Evolutionary conservation across 2,329 filamentous ascomycete genomes (phyloP), one percentile per base, ranked within the genome.

Genomic region (Acrodontium crateriforme): DNA sequence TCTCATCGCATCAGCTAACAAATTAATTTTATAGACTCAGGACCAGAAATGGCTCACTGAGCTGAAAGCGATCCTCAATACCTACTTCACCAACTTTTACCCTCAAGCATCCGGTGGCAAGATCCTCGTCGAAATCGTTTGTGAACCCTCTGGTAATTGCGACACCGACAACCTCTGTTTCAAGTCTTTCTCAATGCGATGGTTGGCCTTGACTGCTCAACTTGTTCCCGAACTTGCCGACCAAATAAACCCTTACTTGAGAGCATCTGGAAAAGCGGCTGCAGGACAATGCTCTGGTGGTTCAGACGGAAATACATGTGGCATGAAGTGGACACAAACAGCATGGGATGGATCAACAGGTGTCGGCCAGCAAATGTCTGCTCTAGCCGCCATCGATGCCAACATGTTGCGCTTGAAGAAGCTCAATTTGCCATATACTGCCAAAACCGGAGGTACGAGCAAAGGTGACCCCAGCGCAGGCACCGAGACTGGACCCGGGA

Each of bases 301-400:
- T 14, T 27, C 36, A 2, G 45, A 63, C 18, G 50, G 58, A 10
- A 54, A 52, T 9, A 55, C 48, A 30, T 61, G 58, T 37, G 58
- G 58, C 2, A 49, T 48, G 27, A 41, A 48, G n/a, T 62, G 58
- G 58, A 58, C 48, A 30, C 42, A 33, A n/a, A 35, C 31, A 12
- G 27, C 41, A 4, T 57, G 53, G 34, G 65, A 68, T 41, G 56
- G 60, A 2, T 50, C 45, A 1, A 40, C 46, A 7, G 66, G 67
- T 3, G 65, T 68, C 1, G 66, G 66, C 4, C 60, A 70, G 40
- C 60, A 69, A 43, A 67, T 71, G 62, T 59, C 58, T 24, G 64
- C 61, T 0, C 50, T 71, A 3, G 62, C 60, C 19, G 54, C 60
- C 20, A 56, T 70, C 25, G 43, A 52, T 21, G 52, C 55, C 16